Evolutionary conservation across 108 stramenopile genomes (phyloP).

Genomic region (Thalassiosira profunda): DNA sequence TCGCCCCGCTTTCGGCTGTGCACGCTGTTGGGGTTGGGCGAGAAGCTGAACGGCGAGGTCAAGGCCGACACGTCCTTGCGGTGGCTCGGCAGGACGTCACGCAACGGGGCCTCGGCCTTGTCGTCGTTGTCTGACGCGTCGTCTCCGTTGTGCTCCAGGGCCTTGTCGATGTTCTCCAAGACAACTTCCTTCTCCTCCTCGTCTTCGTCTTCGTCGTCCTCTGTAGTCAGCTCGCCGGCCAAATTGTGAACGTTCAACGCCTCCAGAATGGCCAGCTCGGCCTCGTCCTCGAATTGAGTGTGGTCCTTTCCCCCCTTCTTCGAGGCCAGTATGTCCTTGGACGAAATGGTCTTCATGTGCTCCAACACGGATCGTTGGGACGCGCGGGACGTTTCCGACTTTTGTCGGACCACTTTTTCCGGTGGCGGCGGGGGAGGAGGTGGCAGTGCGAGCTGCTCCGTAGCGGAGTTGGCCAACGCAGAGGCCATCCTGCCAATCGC

Average conservation of each 20-base stretch:
- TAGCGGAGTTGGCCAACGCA: neutral
- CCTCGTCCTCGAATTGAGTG: constrained; percentile 39
- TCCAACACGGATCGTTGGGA: neutral
- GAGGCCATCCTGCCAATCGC: neutral
- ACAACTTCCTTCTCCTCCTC: no score
- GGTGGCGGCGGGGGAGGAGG: constrained; percentile 6
- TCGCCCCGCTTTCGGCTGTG: constrained; percentile 16
- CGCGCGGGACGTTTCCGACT: neutral
- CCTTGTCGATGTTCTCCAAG: neutral
- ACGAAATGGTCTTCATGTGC: neutral
- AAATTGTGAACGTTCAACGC: constrained; percentile 16
- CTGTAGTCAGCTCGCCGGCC: neutral
- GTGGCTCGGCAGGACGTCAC: neutral
- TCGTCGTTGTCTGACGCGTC: neutral
- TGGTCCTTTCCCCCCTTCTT: neutral
- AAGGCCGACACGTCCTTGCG: neutral
- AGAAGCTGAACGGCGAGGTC: constrained; percentile 4
- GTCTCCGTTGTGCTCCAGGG: neutral
- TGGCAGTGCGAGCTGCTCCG: neutral
- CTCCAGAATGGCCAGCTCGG: constrained; percentile 28
- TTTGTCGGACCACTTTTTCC: neutral
- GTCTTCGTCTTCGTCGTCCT: neutral
- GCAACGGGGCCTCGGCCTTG: neutral
- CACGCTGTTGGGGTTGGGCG: constrained; percentile 2
- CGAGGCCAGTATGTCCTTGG: constrained; percentile 5